Conservation (phyloP, 140 eudicot species). For the Stevia rebaudiana region DNA sequence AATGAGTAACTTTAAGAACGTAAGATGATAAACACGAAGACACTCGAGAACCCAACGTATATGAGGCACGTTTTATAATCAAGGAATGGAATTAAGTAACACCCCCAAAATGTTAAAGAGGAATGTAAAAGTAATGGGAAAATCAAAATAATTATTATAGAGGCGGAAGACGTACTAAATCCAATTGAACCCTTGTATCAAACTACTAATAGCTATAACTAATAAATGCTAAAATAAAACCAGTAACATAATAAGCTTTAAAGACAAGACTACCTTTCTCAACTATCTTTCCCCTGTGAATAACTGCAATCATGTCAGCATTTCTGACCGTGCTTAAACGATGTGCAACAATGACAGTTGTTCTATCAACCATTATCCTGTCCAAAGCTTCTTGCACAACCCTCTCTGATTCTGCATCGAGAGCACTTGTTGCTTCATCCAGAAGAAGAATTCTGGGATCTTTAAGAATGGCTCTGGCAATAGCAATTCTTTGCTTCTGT, state of each 20-base stretch:
- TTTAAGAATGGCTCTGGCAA: constrained; percentile 74
- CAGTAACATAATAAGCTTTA: neutral
- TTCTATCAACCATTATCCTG: constrained; percentile 73
- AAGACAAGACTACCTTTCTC: constrained; percentile 1
- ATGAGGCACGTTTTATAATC: neutral
- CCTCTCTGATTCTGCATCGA: constrained; percentile 86
- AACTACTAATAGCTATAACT: too few species aligned
- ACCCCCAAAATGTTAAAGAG: too few species aligned
- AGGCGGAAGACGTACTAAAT: too few species aligned
- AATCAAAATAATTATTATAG: too few species aligned
- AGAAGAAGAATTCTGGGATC: constrained; percentile 74
- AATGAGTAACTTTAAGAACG: neutral
- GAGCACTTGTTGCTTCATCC: constrained; percentile 93
- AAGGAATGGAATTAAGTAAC: too few species aligned
- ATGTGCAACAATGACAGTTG: constrained; percentile 80
- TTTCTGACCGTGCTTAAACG: constrained; percentile 78
- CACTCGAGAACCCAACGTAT: neutral
- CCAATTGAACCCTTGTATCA: too few species aligned
- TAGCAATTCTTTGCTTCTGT: constrained; percentile 88
- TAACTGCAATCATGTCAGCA: constrained; percentile 78
- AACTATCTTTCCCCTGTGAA: constrained; percentile 48
- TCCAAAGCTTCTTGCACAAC: constrained; percentile 83
- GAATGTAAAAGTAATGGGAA: too few species aligned
- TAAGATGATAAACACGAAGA: neutral
- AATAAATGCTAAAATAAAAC: too few species aligned